Evolutionary conservation across 1,284 basidiomycete genomes (phyloP).

Genomic region (Irpex rosettiformis): DNA sequence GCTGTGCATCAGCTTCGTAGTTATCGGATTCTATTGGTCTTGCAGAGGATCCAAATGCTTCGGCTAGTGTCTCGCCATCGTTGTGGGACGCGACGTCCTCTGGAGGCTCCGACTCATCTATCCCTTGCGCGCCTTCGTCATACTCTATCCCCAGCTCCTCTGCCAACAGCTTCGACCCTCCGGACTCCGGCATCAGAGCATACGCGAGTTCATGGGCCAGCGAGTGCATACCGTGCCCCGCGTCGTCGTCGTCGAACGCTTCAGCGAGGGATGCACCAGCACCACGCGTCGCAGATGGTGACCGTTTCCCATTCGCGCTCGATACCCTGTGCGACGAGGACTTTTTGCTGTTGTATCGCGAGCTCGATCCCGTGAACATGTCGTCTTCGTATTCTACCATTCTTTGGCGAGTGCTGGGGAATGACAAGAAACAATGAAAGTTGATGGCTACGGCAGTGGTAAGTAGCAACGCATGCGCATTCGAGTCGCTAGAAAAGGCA

Average conservation of each 20-base stretch:
- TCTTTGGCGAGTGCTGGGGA: background rate
- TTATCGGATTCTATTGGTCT: background rate
- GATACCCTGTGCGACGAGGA: conserved; percentile 42
- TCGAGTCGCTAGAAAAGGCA: background rate
- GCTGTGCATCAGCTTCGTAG: conserved; percentile 17
- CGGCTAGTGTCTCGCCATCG: conserved; percentile 4
- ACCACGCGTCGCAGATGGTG: conserved; percentile 40
- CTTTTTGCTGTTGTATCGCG: conserved; percentile 19
- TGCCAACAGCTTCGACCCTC: conserved; percentile 64
- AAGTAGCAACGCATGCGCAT: background rate
- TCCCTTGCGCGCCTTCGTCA: conserved; percentile 80
- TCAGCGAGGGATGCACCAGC: conserved; percentile 32
- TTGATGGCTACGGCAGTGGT: too few species aligned
- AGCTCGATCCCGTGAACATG: conserved; percentile 18
- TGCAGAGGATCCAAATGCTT: conserved; percentile 9
- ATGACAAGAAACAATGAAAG: background rate
- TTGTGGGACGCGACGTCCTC: conserved; percentile 22
- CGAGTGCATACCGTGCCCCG: conserved; percentile 54
- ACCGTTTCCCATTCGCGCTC: conserved; percentile 37
- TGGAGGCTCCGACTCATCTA: conserved; percentile 44
- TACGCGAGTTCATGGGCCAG: conserved; percentile 80
- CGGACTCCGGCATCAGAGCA: conserved; percentile 72
- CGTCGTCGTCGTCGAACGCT: conserved; percentile 34
- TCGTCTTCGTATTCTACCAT: conserved; percentile 19
- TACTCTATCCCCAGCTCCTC: conserved; percentile 86